Conservation (phyloP, 352 stramenopile species). For the Achlya hypogyna region DNA sequence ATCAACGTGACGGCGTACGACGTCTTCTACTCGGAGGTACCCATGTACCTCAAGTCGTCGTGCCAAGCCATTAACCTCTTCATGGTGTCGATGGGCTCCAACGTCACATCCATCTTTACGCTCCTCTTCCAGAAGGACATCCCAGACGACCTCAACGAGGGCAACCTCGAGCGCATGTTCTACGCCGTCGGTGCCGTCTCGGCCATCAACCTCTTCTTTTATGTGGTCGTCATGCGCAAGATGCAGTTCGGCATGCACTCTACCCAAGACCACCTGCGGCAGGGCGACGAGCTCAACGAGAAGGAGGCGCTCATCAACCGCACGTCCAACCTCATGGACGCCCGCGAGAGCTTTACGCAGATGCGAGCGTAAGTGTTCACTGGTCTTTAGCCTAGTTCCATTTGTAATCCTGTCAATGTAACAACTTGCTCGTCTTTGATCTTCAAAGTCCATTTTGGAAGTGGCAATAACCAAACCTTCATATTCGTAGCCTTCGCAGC, state of each 20-base stretch:
- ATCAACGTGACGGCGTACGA: constrained; percentile 86
- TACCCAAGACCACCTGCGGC: background rate
- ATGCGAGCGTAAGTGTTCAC: background rate
- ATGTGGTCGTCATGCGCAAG: constrained; percentile 73
- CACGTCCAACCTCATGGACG: background rate
- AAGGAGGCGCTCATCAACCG: constrained; percentile 4
- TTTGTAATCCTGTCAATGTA: background rate
- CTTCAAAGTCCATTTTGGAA: too few species aligned
- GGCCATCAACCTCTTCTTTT: constrained; percentile 60
- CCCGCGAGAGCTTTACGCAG: background rate
- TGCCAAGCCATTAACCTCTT: constrained; percentile 84
- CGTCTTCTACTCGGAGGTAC: constrained; percentile 82
- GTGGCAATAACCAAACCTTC: too few species aligned
- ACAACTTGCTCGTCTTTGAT: too few species aligned
- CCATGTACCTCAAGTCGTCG: constrained; percentile 80
- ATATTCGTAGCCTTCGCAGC: too few species aligned
- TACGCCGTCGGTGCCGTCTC: constrained; percentile 67
- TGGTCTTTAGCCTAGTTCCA: background rate
- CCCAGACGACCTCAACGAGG: constrained; percentile 59
- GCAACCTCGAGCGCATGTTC: constrained; percentile 87
- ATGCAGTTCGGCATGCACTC: constrained; percentile 81
- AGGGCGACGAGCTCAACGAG: constrained; percentile 35
- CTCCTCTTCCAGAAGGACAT: constrained; percentile 74
- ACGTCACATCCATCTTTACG: constrained; percentile 82
- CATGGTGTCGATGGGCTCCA: constrained; percentile 82